phyloP scores from a whole-genome alignment of 2,329 filamentous ascomycete species.

The Fusarium aywerte region DNA sequence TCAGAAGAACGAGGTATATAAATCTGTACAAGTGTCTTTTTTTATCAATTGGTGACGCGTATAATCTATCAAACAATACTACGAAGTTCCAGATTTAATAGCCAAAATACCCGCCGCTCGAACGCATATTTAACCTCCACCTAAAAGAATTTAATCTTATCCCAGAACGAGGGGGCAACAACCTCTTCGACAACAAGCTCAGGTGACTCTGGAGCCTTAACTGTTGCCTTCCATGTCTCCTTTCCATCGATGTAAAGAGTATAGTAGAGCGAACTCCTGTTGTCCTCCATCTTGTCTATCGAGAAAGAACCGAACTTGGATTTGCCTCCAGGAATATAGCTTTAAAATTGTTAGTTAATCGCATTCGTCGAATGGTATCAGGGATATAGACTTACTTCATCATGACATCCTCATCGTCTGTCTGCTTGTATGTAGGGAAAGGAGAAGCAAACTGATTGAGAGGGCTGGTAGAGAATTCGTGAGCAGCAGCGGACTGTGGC shows the following conservation, averaged over 20 bases:
- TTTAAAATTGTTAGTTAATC: slow-evolving; percentile 46
- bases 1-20: too few species aligned
- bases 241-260: slow-evolving; percentile 83
- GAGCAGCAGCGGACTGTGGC: slow-evolving; percentile 73
- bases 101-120: background rate
- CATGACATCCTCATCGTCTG: slow-evolving; percentile 82
- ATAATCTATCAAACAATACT: slow-evolving; percentile 10
- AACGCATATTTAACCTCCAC: background rate
- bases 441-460: slow-evolving; percentile 95
- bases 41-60: background rate
- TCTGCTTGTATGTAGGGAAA: slow-evolving; percentile 82
- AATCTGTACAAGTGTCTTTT: background rate
- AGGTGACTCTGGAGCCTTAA: slow-evolving; percentile 56
- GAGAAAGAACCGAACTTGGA: slow-evolving; percentile 83
- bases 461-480: slow-evolving; percentile 93
- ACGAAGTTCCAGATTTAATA: slow-evolving; percentile 1
- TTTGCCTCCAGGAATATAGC: slow-evolving; percentile 84
- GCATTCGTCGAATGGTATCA: background rate
- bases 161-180: slow-evolving; percentile 58
- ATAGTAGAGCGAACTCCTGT: slow-evolving; percentile 79
- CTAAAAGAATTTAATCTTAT: slow-evolving; percentile 49
- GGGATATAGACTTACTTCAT: slow-evolving; percentile 76
- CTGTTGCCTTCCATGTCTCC: slow-evolving; percentile 76
- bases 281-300: slow-evolving; percentile 71
- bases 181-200: slow-evolving; percentile 43